Conservation (phyloP, 2,329 filamentous ascomycete species). For the Uncinocarpus reesii region DNA sequence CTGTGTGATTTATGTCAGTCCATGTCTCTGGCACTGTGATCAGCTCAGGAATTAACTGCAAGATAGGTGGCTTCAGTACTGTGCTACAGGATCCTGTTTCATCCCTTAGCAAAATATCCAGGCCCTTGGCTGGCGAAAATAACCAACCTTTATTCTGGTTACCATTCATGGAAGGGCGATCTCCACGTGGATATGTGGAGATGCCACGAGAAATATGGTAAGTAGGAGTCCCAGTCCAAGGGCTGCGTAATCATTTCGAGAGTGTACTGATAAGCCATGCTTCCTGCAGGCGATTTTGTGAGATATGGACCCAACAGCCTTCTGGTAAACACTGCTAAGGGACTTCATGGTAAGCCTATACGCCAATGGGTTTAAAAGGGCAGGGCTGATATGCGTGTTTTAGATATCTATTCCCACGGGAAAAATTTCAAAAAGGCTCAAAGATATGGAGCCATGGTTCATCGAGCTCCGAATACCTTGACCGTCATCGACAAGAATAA, state of each 20-base stretch:
- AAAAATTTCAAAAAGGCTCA: constrained; percentile 24
- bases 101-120: constrained; percentile 17
- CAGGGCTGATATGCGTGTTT: no score
- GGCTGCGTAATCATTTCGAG: no score
- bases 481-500: constrained; percentile 16
- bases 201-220: constrained; percentile 28
- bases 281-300: constrained; percentile 43
- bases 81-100: constrained; percentile 16
- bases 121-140: constrained; percentile 16
- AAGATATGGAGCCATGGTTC: constrained; percentile 31
- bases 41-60: not conserved
- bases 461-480: constrained; percentile 9
- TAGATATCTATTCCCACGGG: constrained; percentile 26
- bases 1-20: no score
- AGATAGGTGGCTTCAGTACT: not conserved
- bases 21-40: no score
- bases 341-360: constrained; percentile 44
- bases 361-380: no score
- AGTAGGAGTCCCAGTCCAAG: no score
- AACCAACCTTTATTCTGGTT: constrained; percentile 10
- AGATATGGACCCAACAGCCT: constrained; percentile 69
- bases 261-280: not conserved
- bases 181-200: constrained; percentile 15
- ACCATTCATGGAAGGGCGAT: constrained; percentile 13
- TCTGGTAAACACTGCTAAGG: constrained; percentile 62